These are phyloP conservation scores for Termitomyces heimii DNA, from an alignment of 768 basidiomycete genomes.

Conservation along the genomic window DNA sequence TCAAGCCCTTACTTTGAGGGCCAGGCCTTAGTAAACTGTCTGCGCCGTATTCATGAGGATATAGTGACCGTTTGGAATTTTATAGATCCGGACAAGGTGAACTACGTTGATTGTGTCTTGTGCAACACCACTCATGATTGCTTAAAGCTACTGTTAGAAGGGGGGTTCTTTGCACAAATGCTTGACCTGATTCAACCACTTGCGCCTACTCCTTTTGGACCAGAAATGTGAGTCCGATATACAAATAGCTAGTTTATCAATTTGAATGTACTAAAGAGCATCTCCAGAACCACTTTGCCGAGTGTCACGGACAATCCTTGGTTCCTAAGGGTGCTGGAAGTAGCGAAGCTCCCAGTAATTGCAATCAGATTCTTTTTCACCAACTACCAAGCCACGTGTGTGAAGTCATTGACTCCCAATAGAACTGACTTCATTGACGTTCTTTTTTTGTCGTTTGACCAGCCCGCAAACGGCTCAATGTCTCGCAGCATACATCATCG, in stretches of 20 bases:
- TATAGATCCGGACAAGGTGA: background rate
- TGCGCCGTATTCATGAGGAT: background rate
- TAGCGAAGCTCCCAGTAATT: background rate
- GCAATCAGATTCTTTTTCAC: background rate
- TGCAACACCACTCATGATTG: background rate
- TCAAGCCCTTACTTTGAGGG: background rate
- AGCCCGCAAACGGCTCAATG: background rate
- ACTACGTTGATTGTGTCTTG: background rate
- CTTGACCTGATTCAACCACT: background rate
- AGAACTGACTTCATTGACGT: background rate
- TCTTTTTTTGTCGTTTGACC: background rate
- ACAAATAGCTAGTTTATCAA: background rate
- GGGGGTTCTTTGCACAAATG: background rate
- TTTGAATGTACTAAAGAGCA: background rate
- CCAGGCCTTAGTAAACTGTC: background rate
- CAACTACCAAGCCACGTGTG: background rate
- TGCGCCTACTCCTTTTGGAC: background rate
- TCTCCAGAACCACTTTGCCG: background rate
- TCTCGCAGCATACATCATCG: background rate
- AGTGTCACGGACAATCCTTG: background rate
- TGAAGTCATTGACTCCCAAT: background rate
- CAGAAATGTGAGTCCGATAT: background rate
- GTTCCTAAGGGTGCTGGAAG: background rate
- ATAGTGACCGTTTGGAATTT: slow-evolving; percentile 1
- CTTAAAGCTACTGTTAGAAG: background rate